phyloP scores from a whole-genome alignment of 2,329 filamentous ascomycete species.

The Penicillium italicum region DNA sequence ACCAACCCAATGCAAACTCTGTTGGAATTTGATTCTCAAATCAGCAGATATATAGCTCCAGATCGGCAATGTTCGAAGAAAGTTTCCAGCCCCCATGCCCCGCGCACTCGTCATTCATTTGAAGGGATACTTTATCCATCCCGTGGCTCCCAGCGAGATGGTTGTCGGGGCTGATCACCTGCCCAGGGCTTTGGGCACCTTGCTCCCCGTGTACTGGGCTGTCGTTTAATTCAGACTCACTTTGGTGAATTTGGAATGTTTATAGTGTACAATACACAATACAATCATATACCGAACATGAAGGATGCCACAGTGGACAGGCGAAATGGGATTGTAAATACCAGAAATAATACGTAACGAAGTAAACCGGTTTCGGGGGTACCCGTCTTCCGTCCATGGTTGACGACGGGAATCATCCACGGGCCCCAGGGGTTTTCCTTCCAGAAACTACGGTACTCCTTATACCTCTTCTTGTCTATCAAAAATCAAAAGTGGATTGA shows the following conservation, averaged over 20 bases:
- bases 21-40: constrained; percentile 7
- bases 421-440: background rate
- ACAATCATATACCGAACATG: background rate
- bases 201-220: background rate
- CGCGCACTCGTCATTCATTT: background rate
- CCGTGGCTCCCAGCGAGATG: constrained; percentile 2
- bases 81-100: background rate
- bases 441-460: background rate
- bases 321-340: background rate
- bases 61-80: background rate
- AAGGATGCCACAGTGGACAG: background rate
- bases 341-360: background rate
- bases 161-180: constrained; percentile 6
- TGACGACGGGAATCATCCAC: background rate
- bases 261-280: background rate
- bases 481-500: background rate
- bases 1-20: background rate
- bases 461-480: background rate
- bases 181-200: constrained; percentile 5
- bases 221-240: background rate
- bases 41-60: background rate
- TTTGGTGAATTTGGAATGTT: background rate
- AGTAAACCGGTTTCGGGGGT: background rate
- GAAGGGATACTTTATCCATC: background rate
- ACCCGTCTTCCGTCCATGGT: constrained; percentile 2